Conservation (phyloP, 176 grass and related monocot genomes). For the Aegilops bicornis region DNA sequence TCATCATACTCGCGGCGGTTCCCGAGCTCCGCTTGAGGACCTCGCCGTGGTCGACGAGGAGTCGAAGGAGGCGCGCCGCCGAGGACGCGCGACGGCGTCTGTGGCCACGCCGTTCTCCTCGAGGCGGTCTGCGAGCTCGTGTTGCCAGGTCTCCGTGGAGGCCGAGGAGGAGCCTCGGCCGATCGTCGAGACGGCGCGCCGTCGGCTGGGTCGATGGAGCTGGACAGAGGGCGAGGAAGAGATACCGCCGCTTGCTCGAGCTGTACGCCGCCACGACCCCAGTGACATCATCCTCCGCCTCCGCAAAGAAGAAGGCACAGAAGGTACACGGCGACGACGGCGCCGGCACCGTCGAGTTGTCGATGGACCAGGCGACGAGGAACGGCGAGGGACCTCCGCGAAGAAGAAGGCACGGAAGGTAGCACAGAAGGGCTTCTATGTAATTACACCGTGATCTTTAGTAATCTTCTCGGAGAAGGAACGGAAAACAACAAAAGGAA, state of each 20-base stretch:
- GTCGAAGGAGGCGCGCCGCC: neutral
- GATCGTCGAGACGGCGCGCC: neutral
- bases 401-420: no score
- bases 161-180: neutral
- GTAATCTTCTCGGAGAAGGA: neutral
- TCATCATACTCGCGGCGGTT: constrained; percentile 35
- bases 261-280: constrained; percentile 44
- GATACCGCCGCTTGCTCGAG: constrained; percentile 46
- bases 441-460: constrained; percentile 12
- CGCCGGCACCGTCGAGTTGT: neutral
- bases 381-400: neutral
- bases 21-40: constrained; percentile 8
- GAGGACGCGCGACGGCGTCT: neutral
- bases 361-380: neutral
- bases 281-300: neutral
- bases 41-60: neutral
- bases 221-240: constrained; percentile 39
- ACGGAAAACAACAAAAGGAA: constrained; percentile 17
- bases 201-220: neutral
- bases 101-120: constrained; percentile 10
- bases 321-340: no score
- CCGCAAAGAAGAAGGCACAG: constrained; percentile 29
- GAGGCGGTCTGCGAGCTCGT: constrained; percentile 46
- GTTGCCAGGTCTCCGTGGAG: neutral
- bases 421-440: neutral